Base-by-base conservation (phyloP, 106 monocot species). In the Dioscorea alata region DNA sequence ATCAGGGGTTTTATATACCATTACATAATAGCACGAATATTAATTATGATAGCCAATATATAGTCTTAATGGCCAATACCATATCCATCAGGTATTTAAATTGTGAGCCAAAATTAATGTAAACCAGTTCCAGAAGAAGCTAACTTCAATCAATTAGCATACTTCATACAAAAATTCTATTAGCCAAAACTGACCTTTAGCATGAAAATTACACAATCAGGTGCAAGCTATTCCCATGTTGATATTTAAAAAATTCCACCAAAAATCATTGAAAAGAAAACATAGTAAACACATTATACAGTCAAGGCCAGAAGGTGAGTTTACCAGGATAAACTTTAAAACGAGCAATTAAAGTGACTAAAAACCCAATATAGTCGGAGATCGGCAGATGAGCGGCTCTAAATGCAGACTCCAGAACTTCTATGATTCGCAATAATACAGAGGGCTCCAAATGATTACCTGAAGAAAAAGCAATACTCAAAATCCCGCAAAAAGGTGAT, bases 391-490 rank as follows among this genome's bases (percentile, higher is more conserved):
- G 85, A 35, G 86, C 88, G 60, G 75, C 77, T 79, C 74, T 88
- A 76, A 85, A 96, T 53, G 85, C 62, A 4, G 91, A 86, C 31
- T 86, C 72, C 33, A 96, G 66, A 75, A 91, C 82, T 71, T 86
- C 88, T 57, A 83, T 33, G 18, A 86, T 82, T 60, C 84, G 86
- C 61, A 84, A 60, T 69, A 77, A 22, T 50, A 82, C 73, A 52
- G 21, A 1, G 42, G 78, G 73, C 42, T 86, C 83, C 76, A 85
- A 64, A 64, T 69, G 65, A 61, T 72, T 35, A 81, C 76, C 88
- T 94, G 69, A 58, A 81, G 73, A 35, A 23, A 19, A 0, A 33
- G 0, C 14, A 64, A 12, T 16, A 4, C 18, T 64, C 1, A 33
- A 32, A 32, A 32, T 16, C 2, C 4, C 12, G 0, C 17, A 64